Evolutionary conservation across 2,329 filamentous ascomycete genomes (phyloP).

Genomic region (Penicillium sp.): DNA sequence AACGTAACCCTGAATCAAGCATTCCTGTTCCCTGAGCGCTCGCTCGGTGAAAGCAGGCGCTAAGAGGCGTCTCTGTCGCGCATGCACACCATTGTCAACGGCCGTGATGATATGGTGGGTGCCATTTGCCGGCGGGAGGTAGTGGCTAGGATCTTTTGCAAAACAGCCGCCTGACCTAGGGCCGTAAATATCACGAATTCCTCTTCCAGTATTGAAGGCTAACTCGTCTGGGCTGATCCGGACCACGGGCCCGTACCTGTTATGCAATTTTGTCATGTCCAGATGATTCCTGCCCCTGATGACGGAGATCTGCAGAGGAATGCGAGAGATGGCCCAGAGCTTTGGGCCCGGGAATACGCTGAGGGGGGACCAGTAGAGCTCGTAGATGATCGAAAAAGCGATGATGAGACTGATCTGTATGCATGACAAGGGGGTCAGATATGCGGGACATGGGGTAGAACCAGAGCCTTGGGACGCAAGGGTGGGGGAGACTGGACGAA

Average conservation of each 20-base stretch:
- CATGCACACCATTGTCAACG: constrained; percentile 23
- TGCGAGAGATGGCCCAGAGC: constrained; percentile 27
- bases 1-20: constrained; percentile 30
- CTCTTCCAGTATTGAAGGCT: constrained; percentile 32
- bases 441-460: constrained; percentile 1
- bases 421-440: constrained; percentile 1
- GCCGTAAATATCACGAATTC: constrained; percentile 41
- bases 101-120: constrained; percentile 26
- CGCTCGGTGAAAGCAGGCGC: constrained; percentile 35
- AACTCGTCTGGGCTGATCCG: constrained; percentile 25
- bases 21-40: constrained; percentile 35
- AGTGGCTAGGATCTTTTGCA: constrained; percentile 25
- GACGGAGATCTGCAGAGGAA: constrained; percentile 26
- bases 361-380: constrained; percentile 30
- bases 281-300: constrained; percentile 29
- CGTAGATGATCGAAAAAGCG: constrained; percentile 15
- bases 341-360: constrained; percentile 34
- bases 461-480: neutral
- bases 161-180: constrained; percentile 25
- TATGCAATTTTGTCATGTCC: constrained; percentile 28
- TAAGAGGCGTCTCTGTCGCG: constrained; percentile 26
- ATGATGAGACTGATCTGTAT: neutral
- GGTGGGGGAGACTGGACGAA: neutral
- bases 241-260: constrained; percentile 23
- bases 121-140: constrained; percentile 42